Conservation (phyloP, 345 rosid species). For the Salix purpurea region DNA sequence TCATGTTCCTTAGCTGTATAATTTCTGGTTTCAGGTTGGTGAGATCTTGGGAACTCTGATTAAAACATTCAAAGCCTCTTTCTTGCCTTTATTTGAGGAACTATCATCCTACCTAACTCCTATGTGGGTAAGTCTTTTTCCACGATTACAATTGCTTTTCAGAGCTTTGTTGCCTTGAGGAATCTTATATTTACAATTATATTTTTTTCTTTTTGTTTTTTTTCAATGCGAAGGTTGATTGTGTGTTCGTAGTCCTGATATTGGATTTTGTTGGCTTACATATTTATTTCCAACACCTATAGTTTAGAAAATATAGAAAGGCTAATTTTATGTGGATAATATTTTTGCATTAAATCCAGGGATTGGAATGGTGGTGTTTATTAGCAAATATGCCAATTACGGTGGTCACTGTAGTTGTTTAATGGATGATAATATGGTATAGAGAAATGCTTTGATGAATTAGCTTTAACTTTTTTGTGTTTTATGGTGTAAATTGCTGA, state of each 20-base stretch:
- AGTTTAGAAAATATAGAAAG: background rate
- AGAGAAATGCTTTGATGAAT: background rate
- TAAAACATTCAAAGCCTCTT: conserved; percentile 85
- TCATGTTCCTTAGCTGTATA: conserved; percentile 1
- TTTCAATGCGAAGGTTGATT: background rate
- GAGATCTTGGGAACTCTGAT: conserved; percentile 97
- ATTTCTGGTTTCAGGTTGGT: conserved; percentile 63
- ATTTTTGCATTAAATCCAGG: background rate
- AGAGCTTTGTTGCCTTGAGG: background rate
- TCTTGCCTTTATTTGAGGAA: conserved; percentile 93
- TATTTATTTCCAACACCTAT: background rate
- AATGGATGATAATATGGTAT: background rate
- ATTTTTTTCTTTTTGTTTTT: background rate
- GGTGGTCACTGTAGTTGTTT: background rate
- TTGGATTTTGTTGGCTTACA: background rate
- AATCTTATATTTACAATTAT: background rate
- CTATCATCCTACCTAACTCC: conserved; percentile 92
- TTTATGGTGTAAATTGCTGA: background rate
- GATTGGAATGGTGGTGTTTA: background rate
- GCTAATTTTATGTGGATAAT: background rate
- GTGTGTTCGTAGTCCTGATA: background rate
- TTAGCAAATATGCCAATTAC: background rate
- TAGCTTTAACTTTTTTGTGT: background rate
- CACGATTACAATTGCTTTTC: background rate
- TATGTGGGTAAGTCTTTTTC: conserved; percentile 84